These are phyloP conservation scores for Pseudogymnoascus sp. DNA, from an alignment of 2,329 filamentous ascomycete genomes.

Conservation along the genomic window DNA sequence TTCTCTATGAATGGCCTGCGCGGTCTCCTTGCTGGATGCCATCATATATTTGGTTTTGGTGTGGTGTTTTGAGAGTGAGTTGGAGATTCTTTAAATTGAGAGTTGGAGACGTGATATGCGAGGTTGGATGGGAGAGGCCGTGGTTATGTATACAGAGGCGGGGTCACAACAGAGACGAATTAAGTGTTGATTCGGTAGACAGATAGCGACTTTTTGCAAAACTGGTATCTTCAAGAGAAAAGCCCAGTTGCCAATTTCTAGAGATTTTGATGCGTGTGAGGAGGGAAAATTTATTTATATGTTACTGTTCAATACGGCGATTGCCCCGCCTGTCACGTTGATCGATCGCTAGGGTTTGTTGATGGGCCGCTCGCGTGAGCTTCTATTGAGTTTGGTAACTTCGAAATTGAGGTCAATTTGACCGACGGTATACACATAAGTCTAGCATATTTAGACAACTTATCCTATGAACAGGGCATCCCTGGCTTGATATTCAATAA, in stretches of 20 bases:
- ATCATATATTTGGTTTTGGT: not conserved
- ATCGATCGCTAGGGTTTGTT: not conserved
- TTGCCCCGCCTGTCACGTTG: constrained; percentile 1
- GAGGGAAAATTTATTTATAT: not conserved
- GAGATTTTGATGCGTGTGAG: not conserved
- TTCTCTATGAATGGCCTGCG: constrained; percentile 30
- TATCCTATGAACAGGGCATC: not conserved
- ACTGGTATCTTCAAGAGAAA: not conserved
- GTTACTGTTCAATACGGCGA: not conserved
- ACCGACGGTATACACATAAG: not conserved
- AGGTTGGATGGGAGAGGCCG: not conserved
- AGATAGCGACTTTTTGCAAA: constrained; percentile 1
- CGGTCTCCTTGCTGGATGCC: not conserved
- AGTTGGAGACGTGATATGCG: not conserved
- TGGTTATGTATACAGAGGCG: not conserved
- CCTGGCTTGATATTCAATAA: not conserved
- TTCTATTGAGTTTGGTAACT: not conserved
- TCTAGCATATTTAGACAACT: not conserved
- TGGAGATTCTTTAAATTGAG: not conserved
- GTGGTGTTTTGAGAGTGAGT: not conserved
- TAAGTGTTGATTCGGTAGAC: not conserved
- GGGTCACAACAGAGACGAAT: not conserved
- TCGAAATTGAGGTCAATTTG: not conserved
- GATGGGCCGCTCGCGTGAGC: not conserved
- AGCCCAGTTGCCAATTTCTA: not conserved